Base-by-base conservation (phyloP, 2,329 filamentous ascomycete genomes). In the Alternaria tenuissima region DNA sequence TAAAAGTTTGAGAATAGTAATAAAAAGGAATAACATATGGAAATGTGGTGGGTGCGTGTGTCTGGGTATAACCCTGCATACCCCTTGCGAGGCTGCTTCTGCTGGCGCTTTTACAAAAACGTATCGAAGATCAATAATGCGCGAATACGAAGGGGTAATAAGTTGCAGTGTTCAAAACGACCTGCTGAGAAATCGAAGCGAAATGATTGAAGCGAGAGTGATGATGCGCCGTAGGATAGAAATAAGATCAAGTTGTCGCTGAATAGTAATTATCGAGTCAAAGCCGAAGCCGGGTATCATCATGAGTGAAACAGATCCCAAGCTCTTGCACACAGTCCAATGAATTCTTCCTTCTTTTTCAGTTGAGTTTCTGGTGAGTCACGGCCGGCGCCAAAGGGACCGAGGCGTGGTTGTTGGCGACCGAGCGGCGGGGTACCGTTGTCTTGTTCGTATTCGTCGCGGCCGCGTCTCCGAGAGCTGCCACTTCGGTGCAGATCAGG, bases 231-330 rank as follows among this genome's bases (percentile, higher is more conserved):
- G 58, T 61, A 28, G 38, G 57, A 24, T 55, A 28, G 30, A 47
- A 61, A 66, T 56, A 41, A 62, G 49, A 56, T 49, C 53, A 60
- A 26, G 39, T 49, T 48, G 66, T 53, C 57, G 54, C 55, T 55
- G 58, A 38, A 52, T 62, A 42, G 26, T 38, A 38, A 63, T 59
- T 59, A 55, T 60, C 52, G 43, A 60, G 64, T 26, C 47, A 49
- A 59, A 64, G 55, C 55, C 39, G 63, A 43, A 63, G 56, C 59
- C 51, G 52, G 58, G 46, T 49, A 49, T 49, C 59, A 65, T 74
- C 65, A 97, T 63, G 93, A 97, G 82, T 98, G 95, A 80, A 98
- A 97, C 28, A 99, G 81, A 81, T 99, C 95, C 95, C 95, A 99
- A 8, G 95, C 95, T 73, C 92, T 86, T 68, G 92, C 89, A 77